Conservation (phyloP, 371 early-diverging fungal genomes). For the Antonospora locustae region DNA sequence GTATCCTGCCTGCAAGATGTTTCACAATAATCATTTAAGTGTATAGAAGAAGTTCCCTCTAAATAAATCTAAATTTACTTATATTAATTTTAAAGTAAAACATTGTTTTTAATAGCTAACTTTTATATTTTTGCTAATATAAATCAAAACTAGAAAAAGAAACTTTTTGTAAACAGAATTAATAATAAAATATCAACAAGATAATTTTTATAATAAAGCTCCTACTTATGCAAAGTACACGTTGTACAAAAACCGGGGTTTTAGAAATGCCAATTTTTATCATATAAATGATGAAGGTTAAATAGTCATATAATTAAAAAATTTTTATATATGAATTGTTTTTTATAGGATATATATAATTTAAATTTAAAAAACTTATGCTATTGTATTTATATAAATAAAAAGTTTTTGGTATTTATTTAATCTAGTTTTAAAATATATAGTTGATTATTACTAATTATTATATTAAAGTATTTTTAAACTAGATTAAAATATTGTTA, state of each 20-base stretch:
- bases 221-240: background rate
- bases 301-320: background rate
- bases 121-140: no score
- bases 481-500: no score
- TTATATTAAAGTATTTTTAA: no score
- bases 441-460: no score
- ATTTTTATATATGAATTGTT: background rate
- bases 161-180: background rate
- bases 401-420: background rate
- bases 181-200: background rate
- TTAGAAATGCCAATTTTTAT: background rate
- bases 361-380: background rate
- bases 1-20: no score
- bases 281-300: background rate
- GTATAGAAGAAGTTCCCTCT: no score
- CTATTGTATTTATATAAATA: background rate
- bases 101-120: no score
- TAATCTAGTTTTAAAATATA: no score
- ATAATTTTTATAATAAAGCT: background rate
- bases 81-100: no score
- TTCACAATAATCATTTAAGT: no score
- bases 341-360: background rate
- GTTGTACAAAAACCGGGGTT: background rate
- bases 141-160: no score
- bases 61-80: no score